Evolutionary conservation across 2,329 filamentous ascomycete species (phyloP).

Genomic region (Aureobasidium lini): DNA sequence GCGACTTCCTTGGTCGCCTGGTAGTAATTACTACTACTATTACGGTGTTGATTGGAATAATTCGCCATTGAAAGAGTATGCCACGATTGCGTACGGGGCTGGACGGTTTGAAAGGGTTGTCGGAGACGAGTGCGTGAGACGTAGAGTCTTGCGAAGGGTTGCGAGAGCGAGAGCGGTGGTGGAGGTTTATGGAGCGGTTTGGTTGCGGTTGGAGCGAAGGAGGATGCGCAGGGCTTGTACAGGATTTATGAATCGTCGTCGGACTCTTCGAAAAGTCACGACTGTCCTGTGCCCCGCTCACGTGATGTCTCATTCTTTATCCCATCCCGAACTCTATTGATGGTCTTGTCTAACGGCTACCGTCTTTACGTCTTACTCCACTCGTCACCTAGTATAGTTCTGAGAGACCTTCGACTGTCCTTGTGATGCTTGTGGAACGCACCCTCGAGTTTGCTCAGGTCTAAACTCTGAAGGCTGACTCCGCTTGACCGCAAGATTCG

Average conservation of each 20-base stretch:
- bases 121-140: neutral
- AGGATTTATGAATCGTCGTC: slow-evolving; percentile 11
- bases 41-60: slow-evolving; percentile 62
- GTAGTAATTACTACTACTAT: slow-evolving; percentile 58
- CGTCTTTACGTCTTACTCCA: neutral
- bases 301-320: neutral
- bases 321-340: neutral
- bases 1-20: slow-evolving; percentile 50
- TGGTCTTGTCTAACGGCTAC: neutral
- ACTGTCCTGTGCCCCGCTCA: slow-evolving; percentile 2
- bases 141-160: neutral
- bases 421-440: too few relatives aligned
- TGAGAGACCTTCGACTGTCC: too few relatives aligned
- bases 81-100: slow-evolving; percentile 35
- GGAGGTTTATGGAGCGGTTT: neutral
- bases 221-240: slow-evolving; percentile 4
- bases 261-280: neutral
- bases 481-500: neutral
- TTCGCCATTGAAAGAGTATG: slow-evolving; percentile 56
- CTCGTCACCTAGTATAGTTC: neutral
- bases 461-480: neutral
- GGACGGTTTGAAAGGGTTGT: slow-evolving; percentile 14
- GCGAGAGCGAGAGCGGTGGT: neutral
- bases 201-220: neutral
- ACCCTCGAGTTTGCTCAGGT: too few relatives aligned